These are phyloP conservation scores for Chlorencoelia australis DNA, from an alignment of 2,329 filamentous ascomycete species.

Conservation along the genomic window DNA sequence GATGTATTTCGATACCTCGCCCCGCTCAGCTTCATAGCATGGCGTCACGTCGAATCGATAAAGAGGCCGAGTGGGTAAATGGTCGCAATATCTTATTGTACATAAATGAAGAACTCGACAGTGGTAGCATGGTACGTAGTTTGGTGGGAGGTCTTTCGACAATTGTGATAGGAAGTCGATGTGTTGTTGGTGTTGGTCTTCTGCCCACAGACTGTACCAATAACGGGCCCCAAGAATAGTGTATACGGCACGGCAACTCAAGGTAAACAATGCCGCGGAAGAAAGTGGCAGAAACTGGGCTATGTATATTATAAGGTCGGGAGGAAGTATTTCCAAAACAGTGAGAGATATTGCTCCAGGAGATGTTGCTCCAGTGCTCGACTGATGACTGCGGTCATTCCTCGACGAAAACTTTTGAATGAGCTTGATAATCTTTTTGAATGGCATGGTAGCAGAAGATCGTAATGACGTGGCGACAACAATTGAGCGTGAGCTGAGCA, in stretches of 20 bases:
- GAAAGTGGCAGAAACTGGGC: constrained; percentile 7
- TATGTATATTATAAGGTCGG: constrained; percentile 8
- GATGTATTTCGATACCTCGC: constrained; percentile 7
- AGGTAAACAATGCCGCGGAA: constrained; percentile 6
- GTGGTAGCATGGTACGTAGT: constrained; percentile 11
- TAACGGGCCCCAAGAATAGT: constrained; percentile 5
- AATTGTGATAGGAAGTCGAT: constrained; percentile 5
- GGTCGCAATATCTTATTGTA: constrained; percentile 1
- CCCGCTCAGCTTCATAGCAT: constrained; percentile 6
- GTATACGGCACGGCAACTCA: constrained; percentile 8
- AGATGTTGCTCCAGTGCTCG: not conserved
- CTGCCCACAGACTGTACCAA: constrained; percentile 4
- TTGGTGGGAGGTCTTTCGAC: constrained; percentile 6
- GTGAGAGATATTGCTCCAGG: too few species aligned
- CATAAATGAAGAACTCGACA: constrained; percentile 9
- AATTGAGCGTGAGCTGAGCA: not conserved
- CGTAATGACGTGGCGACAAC: not conserved
- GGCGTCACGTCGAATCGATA: constrained; percentile 3
- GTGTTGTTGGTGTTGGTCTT: constrained; percentile 3
- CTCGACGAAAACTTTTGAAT: not conserved
- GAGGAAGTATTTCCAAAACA: not conserved
- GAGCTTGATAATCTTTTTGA: not conserved
- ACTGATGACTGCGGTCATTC: not conserved
- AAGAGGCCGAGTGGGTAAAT: constrained; percentile 1
- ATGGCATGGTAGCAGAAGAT: not conserved